Conservation (phyloP, 208 protist species). For the Phytomonas serpens region DNA sequence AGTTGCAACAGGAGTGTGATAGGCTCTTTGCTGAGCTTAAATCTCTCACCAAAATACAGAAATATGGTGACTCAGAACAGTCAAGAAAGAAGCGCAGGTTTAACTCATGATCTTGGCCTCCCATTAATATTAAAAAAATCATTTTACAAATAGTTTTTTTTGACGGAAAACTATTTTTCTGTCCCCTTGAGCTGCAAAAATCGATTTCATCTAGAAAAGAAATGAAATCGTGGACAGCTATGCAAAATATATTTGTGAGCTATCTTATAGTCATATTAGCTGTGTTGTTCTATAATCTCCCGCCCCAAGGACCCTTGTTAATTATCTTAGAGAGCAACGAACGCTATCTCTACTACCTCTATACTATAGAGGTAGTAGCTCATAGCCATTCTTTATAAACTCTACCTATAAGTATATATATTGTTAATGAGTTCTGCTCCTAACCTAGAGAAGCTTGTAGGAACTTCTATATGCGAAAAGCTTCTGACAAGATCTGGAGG, state of each 20-base stretch:
- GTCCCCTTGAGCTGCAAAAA: not conserved
- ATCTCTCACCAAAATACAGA: not conserved
- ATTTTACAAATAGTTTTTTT: conserved; percentile 3
- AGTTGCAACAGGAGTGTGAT: conserved; percentile 53
- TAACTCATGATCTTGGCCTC: conserved; percentile 4
- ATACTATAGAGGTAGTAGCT: not conserved
- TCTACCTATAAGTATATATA: not conserved
- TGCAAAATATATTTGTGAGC: conserved; percentile 3
- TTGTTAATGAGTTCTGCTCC: conserved; percentile 21
- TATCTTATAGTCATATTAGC: not conserved
- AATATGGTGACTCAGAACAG: not conserved
- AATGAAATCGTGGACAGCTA: not conserved
- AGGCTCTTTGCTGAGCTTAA: conserved; percentile 38
- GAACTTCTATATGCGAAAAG: conserved; percentile 28
- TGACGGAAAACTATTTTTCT: conserved; percentile 6
- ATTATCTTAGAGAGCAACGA: not conserved
- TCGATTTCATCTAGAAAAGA: not conserved
- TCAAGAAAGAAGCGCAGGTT: conserved; percentile 11
- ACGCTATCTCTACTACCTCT: not conserved
- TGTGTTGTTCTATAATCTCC: not conserved
- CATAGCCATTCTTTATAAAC: not conserved
- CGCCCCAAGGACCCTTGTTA: not conserved
- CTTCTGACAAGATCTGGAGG: conserved; percentile 46
- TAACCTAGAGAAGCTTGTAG: conserved; percentile 57
- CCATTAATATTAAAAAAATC: conserved; percentile 9